A percentile compares a stretch with the other conserved stretches of the same genome.
Conservation (phyloP, 768 basidiomycete species). For the Chlorophyllum brunneum region DNA sequence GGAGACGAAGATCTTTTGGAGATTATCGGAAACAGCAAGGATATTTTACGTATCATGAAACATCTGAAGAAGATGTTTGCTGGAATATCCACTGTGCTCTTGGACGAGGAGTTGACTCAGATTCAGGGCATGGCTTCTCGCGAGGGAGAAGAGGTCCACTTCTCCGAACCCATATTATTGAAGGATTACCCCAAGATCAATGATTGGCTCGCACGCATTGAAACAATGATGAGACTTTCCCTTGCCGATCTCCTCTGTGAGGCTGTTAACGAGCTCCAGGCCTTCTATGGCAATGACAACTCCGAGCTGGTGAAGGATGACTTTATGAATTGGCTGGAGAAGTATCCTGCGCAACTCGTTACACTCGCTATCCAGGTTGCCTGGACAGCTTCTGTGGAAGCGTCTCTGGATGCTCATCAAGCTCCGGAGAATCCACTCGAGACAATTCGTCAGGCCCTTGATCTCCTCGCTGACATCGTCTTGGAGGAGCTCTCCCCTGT, state of each 20-base stretch:
- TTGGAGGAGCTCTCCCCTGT: conserved; percentile 83
- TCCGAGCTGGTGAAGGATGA: conserved; percentile 55
- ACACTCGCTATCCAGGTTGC: conserved; percentile 93
- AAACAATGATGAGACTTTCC: conserved; percentile 89
- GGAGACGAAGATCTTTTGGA: conserved; percentile 98
- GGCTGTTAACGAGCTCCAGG: conserved; percentile 74
- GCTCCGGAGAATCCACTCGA: conserved; percentile 65
- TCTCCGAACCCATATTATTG: conserved; percentile 77
- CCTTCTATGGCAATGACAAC: conserved; percentile 66
- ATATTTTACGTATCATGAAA: conserved; percentile 97
- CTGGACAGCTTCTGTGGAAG: conserved; percentile 87
- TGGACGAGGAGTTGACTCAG: conserved; percentile 84
- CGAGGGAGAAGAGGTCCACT: conserved; percentile 91
- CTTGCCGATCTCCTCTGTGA: conserved; percentile 79
- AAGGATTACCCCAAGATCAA: conserved; percentile 98
- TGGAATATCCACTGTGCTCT: conserved; percentile 83
- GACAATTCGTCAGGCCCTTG: conserved; percentile 78
- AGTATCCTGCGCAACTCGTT: conserved; percentile 93
- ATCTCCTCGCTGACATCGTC: conserved; percentile 95
- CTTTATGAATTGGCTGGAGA: conserved; percentile 89
- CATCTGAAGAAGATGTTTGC: conserved; percentile 99
- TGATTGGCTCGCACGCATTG: conserved; percentile 93
- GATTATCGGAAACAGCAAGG: conserved; percentile 99
- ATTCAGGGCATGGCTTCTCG: conserved; percentile 94
- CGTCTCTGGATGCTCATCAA: conserved; percentile 51